These are phyloP conservation scores for Cetradonia linearis DNA, from an alignment of 495 filamentous ascomycete species.

Conservation along the genomic window DNA sequence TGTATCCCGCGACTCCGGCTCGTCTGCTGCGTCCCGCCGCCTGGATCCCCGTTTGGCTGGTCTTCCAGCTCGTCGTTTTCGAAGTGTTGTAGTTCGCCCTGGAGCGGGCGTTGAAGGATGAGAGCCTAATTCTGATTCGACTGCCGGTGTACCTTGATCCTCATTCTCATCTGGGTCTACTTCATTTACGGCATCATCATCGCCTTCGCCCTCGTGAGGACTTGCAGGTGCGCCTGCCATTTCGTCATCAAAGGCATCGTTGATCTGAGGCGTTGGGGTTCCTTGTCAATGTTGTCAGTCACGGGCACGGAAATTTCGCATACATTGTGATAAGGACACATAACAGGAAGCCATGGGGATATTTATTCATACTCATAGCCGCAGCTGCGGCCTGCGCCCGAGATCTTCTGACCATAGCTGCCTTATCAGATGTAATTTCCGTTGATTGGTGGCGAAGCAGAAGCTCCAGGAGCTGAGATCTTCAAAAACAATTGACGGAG, in stretches of 20 bases:
- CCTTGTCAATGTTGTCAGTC: constrained; percentile 27
- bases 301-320: not conserved
- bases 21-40: constrained; percentile 59
- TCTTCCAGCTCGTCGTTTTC: constrained; percentile 71
- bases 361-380: constrained; percentile 33
- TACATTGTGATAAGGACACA: not conserved
- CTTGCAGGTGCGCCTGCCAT: constrained; percentile 37
- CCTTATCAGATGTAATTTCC: not conserved
- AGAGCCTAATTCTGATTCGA: constrained; percentile 33
- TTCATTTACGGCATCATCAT: constrained; percentile 30
- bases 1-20: constrained; percentile 44
- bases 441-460: too few species aligned
- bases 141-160: constrained; percentile 31
- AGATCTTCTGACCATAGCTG: constrained; percentile 39
- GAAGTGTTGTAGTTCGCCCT: constrained; percentile 47
- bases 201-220: constrained; percentile 27
- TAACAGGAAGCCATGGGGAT: constrained; percentile 17
- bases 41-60: constrained; percentile 75
- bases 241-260: constrained; percentile 42
- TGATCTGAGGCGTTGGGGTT: constrained; percentile 35
- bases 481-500: not conserved
- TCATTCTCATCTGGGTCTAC: constrained; percentile 28
- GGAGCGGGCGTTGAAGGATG: constrained; percentile 29
- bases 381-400: constrained; percentile 42
- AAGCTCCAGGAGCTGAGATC: not conserved